Conservation (phyloP, 2,329 filamentous ascomycete species). For the Raffaelea deltoideospora region DNA sequence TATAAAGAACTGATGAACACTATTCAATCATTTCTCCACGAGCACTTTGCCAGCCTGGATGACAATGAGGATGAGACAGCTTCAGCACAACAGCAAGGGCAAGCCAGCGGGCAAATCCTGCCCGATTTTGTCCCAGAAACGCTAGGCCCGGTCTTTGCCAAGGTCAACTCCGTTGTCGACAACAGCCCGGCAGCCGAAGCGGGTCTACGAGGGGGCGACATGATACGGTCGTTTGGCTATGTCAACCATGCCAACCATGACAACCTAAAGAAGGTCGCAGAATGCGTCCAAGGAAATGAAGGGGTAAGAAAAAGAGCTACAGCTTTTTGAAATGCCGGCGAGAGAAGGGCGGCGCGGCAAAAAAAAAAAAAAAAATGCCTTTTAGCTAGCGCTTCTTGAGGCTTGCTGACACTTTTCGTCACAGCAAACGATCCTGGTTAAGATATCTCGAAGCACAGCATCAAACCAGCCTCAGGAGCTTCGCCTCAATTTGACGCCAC, state of each 20-base stretch:
- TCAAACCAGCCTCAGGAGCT: constrained; percentile 37
- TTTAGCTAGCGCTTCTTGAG: neutral
- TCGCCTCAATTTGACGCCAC: constrained; percentile 58
- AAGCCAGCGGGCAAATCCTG: constrained; percentile 9
- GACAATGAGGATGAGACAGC: constrained; percentile 27
- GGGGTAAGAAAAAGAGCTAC: constrained; percentile 43
- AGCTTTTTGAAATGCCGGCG: neutral
- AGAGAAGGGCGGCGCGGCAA: too few species aligned
- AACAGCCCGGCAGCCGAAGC: constrained; percentile 71
- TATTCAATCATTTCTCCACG: constrained; percentile 77
- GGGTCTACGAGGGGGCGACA: constrained; percentile 66
- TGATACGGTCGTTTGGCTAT: constrained; percentile 71
- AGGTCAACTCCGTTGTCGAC: constrained; percentile 67
- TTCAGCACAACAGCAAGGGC: constrained; percentile 8
- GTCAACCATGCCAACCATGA: constrained; percentile 79
- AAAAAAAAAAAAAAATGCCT: too few species aligned
- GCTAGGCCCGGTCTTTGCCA: constrained; percentile 55
- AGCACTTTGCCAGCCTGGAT: constrained; percentile 65
- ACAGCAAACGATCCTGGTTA: constrained; percentile 57
- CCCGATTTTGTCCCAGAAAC: constrained; percentile 19
- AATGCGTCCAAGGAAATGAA: constrained; percentile 80
- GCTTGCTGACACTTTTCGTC: constrained; percentile 10
- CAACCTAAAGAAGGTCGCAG: constrained; percentile 68
- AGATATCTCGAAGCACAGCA: constrained; percentile 36
- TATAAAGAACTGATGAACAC: constrained; percentile 76